Base-by-base conservation (phyloP, 2,329 filamentous ascomycete species). In the Chaetomiaceae sp. region DNA sequence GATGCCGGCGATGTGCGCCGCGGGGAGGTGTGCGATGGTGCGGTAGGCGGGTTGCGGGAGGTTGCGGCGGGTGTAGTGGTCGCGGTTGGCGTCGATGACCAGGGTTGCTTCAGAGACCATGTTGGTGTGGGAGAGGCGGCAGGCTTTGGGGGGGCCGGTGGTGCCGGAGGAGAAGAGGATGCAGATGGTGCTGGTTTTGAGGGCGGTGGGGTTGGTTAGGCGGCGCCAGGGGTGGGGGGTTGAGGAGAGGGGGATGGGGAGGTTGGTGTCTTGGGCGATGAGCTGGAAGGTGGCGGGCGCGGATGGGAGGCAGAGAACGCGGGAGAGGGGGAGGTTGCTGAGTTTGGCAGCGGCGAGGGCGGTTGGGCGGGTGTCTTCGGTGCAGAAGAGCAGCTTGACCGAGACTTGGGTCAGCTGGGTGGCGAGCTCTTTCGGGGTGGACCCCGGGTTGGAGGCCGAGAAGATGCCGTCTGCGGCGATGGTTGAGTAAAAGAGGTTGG, bases 381-480 rank as follows among this genome's bases (percentile, higher is more conserved):
- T 73, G 61, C 77, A 77, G 44, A 75, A 56, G 14, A 76, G 56
- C 8, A 74, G 49, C 27, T 64, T 68, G 10, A 65, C 66, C 1
- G 63, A 63, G 0, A 71, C 70, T 39, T 74, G 67, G 1, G 57
- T 57, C 25, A 73, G 58, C 59, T 75, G 71, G 31, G 74, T 69
- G 3, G 71, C 70, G 8, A 83, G 63, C 21, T 84, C 81, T 2
- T 66, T 59, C 0, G 71, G 66, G 0, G 78, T 80, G 5, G 70
- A 73, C 0, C 72, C 69, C 0, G 77, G 69, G 41, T 72, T 76
- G 0, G 77, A 77, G 5, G 77, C 74, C 6, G 77, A 78, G 58
- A 79, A 83, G 21, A 84, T 72, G 16, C 79, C 81, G 1, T 75
- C 79, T 2, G 79, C 78, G 3, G 77, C 80, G 40, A 84, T 69